Evolutionary conservation across 768 basidiomycete species (phyloP), one percentile per base, ranked within the genome.

Genomic region (Lactarius hengduanensis): DNA sequence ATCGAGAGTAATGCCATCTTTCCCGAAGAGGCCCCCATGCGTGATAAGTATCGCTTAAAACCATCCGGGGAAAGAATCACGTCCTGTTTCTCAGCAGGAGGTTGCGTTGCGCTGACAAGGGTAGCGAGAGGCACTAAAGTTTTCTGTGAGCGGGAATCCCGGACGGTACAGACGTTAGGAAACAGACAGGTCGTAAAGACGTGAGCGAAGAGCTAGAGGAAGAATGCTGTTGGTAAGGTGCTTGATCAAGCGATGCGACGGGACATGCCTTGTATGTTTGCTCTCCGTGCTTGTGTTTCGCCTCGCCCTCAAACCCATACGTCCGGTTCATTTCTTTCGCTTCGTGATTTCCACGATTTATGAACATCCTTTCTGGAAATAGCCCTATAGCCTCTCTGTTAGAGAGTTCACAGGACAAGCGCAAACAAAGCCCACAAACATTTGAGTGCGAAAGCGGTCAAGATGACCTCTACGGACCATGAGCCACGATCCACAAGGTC

Each of bases 401-500:
- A 56, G 40, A 22, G 43, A 45, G 61, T 34, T 45, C n/a, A n/a
- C 59, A 22, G 61, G 13, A 66, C 30, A 15, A 53, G 20, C 32
- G 43, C 57, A 15, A 38, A 32, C 18, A 45, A 57, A 36, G 59
- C 9, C 41, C 59, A 76, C 88, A 73, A 70, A 90, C 92, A 98
- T 82, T 99, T 99, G 78, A 90, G 97, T 13, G 96, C 92, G 73
- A 99, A 93, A 5, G 96, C 89, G 18, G 91, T 88, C 68, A 98
- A 78, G 66, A 96, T 94, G 65, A 98, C 92, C 77, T 95, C 94
- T 64, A 93, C 88, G 13, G 91, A 92, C 92, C 93, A 95, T 32
- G 91, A 92, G n/a, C 96, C 96, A 68, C 96, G 87, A 76, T 99
- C 96, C 43, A 99, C 96, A 57, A 98, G 88, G 80, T 99, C 96